Evolutionary conservation across 257 asterid species (phyloP).

Genomic region (Primulina eburnea): DNA sequence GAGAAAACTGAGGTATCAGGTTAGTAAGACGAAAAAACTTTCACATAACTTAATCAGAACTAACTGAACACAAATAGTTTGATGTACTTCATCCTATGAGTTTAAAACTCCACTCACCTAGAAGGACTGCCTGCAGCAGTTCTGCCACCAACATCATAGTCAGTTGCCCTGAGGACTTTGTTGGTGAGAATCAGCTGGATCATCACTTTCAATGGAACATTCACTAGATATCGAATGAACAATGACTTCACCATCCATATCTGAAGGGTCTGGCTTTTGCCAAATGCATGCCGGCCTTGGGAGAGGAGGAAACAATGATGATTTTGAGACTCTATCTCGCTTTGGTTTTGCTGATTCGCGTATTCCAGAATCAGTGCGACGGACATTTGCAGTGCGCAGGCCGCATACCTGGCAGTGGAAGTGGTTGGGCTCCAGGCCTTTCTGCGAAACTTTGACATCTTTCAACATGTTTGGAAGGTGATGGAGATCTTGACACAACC

Average conservation of each 20-base stretch:
- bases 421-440: slow-evolving; percentile 80
- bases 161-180: slow-evolving; percentile 76
- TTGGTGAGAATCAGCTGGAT: slow-evolving; percentile 66
- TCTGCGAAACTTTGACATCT: slow-evolving; percentile 92
- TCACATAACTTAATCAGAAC: slow-evolving; percentile 13
- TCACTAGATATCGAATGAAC: slow-evolving; percentile 83
- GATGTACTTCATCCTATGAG: slow-evolving; percentile 16
- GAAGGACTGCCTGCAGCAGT: slow-evolving; percentile 78
- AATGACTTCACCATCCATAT: slow-evolving; percentile 58
- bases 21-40: slow-evolving; percentile 27
- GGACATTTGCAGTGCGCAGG: slow-evolving; percentile 45
- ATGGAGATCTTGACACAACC: slow-evolving; percentile 72
- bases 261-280: slow-evolving; percentile 64
- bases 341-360: slow-evolving; percentile 56
- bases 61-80: slow-evolving; percentile 2
- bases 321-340: slow-evolving; percentile 48
- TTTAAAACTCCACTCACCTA: slow-evolving; percentile 53
- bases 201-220: slow-evolving; percentile 80
- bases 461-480: slow-evolving; percentile 81
- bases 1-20: slow-evolving; percentile 15
- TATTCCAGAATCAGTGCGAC: slow-evolving; percentile 61
- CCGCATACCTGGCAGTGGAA: slow-evolving; percentile 72
- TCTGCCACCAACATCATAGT: slow-evolving; percentile 69
- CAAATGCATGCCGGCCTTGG: slow-evolving; percentile 87
- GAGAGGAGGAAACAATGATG: slow-evolving; percentile 67